A percentile compares a stretch with the other conserved stretches of the same genome.
These are phyloP conservation scores for Vanrija sp. DNA, from an alignment of 1,284 basidiomycete genomes.

Conservation along the genomic window DNA sequence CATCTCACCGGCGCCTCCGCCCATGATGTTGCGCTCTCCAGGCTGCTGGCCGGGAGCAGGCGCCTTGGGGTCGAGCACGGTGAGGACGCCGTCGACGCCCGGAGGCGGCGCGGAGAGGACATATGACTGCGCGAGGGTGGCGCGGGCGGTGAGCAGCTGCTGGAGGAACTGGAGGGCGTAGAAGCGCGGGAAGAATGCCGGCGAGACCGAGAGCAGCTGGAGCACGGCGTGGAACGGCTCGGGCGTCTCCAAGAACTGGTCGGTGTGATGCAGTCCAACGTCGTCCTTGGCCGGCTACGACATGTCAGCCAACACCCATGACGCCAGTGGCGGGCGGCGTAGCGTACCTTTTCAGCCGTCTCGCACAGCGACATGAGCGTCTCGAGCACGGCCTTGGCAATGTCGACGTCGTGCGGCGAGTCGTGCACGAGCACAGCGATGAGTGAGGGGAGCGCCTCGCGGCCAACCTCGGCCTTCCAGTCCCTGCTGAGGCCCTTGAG, in stretches of 20 bases:
- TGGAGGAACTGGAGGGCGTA: slow-evolving; percentile 79
- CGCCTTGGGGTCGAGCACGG: slow-evolving; percentile 39
- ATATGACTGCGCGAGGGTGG: slow-evolving; percentile 76
- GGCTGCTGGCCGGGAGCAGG: slow-evolving; percentile 20
- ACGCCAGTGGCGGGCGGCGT: no score
- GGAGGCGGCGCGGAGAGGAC: slow-evolving; percentile 58
- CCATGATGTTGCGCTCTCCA: slow-evolving; percentile 22
- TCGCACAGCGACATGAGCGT: slow-evolving; percentile 60
- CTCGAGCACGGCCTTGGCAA: slow-evolving; percentile 83
- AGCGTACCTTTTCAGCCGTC: slow-evolving; percentile 42
- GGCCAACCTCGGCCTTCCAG: slow-evolving; percentile 81
- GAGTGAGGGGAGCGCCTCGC: slow-evolving; percentile 67
- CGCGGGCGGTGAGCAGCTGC: slow-evolving; percentile 71
- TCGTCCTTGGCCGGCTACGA: slow-evolving; percentile 49
- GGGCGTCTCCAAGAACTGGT: slow-evolving; percentile 50
- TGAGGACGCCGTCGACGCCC: slow-evolving; percentile 44
- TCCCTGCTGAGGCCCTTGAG: slow-evolving; percentile 89
- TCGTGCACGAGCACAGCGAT: slow-evolving; percentile 78
- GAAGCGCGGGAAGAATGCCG: slow-evolving; percentile 78
- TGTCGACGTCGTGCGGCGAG: slow-evolving; percentile 80
- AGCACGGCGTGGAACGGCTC: slow-evolving; percentile 73
- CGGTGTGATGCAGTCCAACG: slow-evolving; percentile 50
- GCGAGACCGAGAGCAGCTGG: slow-evolving; percentile 59
- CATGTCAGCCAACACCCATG: background rate
- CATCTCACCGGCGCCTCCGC: slow-evolving; percentile 47